Evolutionary conservation across 2,329 filamentous ascomycete species (phyloP).

Genomic region (Microsporum canis): DNA sequence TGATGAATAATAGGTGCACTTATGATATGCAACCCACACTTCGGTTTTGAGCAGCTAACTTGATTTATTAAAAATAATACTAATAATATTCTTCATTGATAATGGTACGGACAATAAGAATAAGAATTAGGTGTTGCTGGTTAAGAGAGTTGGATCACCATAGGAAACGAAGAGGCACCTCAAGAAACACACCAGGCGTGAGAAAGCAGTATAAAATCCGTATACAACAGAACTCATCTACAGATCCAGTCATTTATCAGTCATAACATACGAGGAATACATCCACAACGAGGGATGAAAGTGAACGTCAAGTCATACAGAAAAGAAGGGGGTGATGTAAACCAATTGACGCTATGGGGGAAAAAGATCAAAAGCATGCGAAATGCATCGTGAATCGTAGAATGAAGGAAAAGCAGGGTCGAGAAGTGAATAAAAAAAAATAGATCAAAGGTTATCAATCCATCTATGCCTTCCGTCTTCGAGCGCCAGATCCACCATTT

Average conservation of each 20-base stretch:
- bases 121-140: neutral
- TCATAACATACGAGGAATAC: neutral
- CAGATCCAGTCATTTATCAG: neutral
- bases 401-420: neutral
- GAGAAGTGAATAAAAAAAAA: neutral
- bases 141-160: neutral
- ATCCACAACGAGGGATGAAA: neutral
- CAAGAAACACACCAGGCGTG: neutral
- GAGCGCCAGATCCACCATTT: constrained; percentile 4
- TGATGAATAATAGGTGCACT: too few species aligned
- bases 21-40: neutral
- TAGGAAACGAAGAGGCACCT: neutral
- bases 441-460: neutral
- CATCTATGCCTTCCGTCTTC: constrained; percentile 11
- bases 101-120: neutral
- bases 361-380: neutral
- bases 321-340: neutral
- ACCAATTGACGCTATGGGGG: neutral
- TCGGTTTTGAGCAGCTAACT: neutral
- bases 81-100: neutral
- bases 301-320: neutral
- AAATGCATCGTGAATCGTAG: neutral
- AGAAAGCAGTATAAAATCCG: neutral
- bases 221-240: neutral
- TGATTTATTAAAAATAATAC: neutral